Base-by-base conservation (phyloP, 2,329 filamentous ascomycete genomes). In the Hypoxylon sp. region DNA sequence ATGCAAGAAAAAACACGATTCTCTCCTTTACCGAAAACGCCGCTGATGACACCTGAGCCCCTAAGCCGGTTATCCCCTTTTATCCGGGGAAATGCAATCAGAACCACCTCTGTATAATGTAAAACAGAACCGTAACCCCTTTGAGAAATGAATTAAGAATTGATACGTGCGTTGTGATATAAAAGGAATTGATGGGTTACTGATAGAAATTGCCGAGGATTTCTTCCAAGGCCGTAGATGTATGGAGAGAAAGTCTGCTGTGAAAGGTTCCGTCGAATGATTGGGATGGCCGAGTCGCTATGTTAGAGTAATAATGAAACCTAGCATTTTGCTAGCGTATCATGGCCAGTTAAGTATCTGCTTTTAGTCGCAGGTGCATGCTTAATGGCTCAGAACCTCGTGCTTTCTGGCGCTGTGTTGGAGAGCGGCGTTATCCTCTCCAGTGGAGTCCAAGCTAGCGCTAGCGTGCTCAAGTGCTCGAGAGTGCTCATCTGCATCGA, bases 321-420 rank as follows among this genome's bases (percentile, higher is more conserved):
- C 46, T n/a, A 46, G 46, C 17, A 46, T 23, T 14, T 34, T 14
- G 32, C 13, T 48, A 25, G 25, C 34, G 5, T 30, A 21, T 3
- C 2, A 36, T 23, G 17, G 13, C 5, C 10, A n/a, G 25, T 11
- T 11, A 7, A 21, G 34, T 28, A 46, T 30, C 19, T 13, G 23
- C 32, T 34, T 45, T 36, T 21, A 43, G 17, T 14, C 11, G n/a
- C 49, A 36, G 41, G 19, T 41, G 19, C n/a, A 34, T 41, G n/a
- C 17, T 60, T 70, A 76, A 59, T 77, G 75, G 61, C 74, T 77
- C 72, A 77, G 65, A 32, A 76, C 74, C 57, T 74, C 73, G 19
- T 74, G 71, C 59, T 74, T 72, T 45, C 66, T 67, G 7, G 63
- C 46, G 36, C 53, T 63, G 28, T 69, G 69, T 19, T 73, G 63